Evolutionary conservation across 805 yeast species (phyloP).

Genomic region (Cyberlindnera mississippiensis): DNA sequence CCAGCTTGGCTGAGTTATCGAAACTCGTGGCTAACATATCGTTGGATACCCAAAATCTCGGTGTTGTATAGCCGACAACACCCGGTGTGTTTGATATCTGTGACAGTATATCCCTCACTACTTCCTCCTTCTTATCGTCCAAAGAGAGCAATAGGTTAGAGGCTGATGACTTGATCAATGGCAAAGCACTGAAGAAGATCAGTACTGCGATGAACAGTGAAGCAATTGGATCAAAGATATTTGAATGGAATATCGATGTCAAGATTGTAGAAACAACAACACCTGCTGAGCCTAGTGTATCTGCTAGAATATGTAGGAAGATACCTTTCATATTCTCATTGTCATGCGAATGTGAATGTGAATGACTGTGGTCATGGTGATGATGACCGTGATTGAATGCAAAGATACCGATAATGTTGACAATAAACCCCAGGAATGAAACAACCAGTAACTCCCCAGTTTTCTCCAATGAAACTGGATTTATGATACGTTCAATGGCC

Average conservation of each 20-base stretch:
- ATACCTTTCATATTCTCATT: constrained; percentile 89
- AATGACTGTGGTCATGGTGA: constrained; percentile 33
- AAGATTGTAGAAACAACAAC: constrained; percentile 88
- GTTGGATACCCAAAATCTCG: constrained; percentile 81
- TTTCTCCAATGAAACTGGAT: constrained; percentile 73
- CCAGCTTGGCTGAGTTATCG: constrained; percentile 3
- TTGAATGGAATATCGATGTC: constrained; percentile 59
- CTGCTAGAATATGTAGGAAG: constrained; percentile 90
- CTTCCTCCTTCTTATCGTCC: constrained; percentile 53
- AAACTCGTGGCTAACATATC: constrained; percentile 32
- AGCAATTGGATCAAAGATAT: constrained; percentile 89
- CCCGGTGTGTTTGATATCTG: constrained; percentile 73
- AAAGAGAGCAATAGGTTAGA: constrained; percentile 64
- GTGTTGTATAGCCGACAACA: constrained; percentile 78
- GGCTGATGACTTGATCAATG: constrained; percentile 79
- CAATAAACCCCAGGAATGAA: constrained; percentile 77
- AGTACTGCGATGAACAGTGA: constrained; percentile 81
- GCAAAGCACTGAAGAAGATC: constrained; percentile 78
- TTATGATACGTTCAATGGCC: constrained; percentile 73
- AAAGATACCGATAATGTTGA: constrained; percentile 87
- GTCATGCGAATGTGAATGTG: constrained; percentile 18
- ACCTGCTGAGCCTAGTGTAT: constrained; percentile 94
- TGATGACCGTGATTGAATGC: constrained; percentile 88
- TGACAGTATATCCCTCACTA: constrained; percentile 58
- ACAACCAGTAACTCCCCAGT: constrained; percentile 85